phyloP scores from a whole-genome alignment of 805 yeast genomes.

The Metschnikowia continentalis region DNA sequence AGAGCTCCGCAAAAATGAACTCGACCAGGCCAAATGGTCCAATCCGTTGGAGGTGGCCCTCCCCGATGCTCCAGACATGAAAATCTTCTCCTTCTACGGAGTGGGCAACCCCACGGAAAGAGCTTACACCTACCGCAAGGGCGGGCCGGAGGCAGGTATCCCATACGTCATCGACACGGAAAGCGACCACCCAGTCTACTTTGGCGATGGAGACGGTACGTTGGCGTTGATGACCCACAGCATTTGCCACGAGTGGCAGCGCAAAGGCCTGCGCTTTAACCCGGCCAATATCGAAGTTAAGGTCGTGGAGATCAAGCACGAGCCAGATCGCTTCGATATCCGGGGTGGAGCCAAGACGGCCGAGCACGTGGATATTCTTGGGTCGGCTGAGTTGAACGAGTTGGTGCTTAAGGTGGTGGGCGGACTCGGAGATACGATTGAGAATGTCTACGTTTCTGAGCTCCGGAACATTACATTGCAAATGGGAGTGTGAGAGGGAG shows the following conservation, averaged over 20 bases:
- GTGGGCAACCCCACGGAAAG: slow-evolving; percentile 97
- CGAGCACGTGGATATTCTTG: slow-evolving; percentile 94
- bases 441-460: slow-evolving; percentile 54
- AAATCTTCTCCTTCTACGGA: slow-evolving; percentile 86
- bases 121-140: slow-evolving; percentile 76
- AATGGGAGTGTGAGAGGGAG: slow-evolving; percentile 40
- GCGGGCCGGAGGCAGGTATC: slow-evolving; percentile 48
- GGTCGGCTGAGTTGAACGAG: slow-evolving; percentile 90
- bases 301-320: slow-evolving; percentile 86
- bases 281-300: slow-evolving; percentile 74
- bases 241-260: slow-evolving; percentile 90
- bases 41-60: slow-evolving; percentile 90
- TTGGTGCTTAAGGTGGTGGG: slow-evolving; percentile 74
- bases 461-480: slow-evolving; percentile 58
- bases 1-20: slow-evolving; percentile 62
- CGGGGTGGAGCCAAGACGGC: slow-evolving; percentile 98
- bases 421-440: slow-evolving; percentile 69
- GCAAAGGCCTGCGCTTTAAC: slow-evolving; percentile 59
- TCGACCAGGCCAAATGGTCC: slow-evolving; percentile 80
- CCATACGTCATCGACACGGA: slow-evolving; percentile 70
- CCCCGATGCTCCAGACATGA: slow-evolving; percentile 92
- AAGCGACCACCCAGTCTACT: slow-evolving; percentile 58
- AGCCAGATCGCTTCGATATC: slow-evolving; percentile 89
- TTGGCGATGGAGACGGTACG: slow-evolving; percentile 96
- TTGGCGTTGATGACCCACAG: slow-evolving; percentile 81